Percentiles rank a stretch among this genome's conserved stretches.
Conservation (phyloP, 352 stramenopile species). For the Globisporangium recalcitrans region DNA sequence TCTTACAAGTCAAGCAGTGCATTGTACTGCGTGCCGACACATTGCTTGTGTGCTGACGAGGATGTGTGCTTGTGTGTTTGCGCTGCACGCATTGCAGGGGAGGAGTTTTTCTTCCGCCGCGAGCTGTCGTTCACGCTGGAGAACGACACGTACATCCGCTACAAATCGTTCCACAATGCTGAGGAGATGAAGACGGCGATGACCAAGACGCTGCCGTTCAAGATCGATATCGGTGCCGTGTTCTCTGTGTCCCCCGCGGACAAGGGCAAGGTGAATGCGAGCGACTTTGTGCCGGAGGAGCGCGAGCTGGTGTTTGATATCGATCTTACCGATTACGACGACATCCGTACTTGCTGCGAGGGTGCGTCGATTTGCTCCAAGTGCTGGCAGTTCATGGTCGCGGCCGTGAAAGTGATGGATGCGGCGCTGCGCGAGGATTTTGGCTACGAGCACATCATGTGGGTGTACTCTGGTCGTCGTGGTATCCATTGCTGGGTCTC, state of each 20-base stretch:
- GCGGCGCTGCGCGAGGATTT: constrained; percentile 93
- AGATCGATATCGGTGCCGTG: constrained; percentile 99
- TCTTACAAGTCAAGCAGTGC: not conserved
- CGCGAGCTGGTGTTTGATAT: constrained; percentile 99
- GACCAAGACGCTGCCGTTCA: constrained; percentile 93
- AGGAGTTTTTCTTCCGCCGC: constrained; percentile 82
- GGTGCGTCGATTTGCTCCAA: constrained; percentile 88
- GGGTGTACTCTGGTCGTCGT: constrained; percentile 98
- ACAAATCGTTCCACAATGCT: constrained; percentile 91
- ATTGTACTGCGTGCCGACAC: not conserved
- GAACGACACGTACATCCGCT: constrained; percentile 99
- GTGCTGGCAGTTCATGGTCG: constrained; percentile 98
- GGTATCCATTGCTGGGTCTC: constrained; percentile 99
- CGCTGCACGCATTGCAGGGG: constrained; percentile 26
- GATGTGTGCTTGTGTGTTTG: not conserved
- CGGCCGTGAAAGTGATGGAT: constrained; percentile 95
- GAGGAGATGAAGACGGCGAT: constrained; percentile 84
- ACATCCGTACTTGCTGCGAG: constrained; percentile 95
- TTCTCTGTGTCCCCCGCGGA: constrained; percentile 86
- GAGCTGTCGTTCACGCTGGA: constrained; percentile 98
- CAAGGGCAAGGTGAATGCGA: constrained; percentile 81
- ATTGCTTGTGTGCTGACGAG: not conserved
- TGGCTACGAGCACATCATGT: constrained; percentile 97
- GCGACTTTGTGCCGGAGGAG: constrained; percentile 90
- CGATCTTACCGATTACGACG: constrained; percentile 99